Base-by-base conservation (phyloP, 352 stramenopile species). In the Thalassiosira allenii region DNA sequence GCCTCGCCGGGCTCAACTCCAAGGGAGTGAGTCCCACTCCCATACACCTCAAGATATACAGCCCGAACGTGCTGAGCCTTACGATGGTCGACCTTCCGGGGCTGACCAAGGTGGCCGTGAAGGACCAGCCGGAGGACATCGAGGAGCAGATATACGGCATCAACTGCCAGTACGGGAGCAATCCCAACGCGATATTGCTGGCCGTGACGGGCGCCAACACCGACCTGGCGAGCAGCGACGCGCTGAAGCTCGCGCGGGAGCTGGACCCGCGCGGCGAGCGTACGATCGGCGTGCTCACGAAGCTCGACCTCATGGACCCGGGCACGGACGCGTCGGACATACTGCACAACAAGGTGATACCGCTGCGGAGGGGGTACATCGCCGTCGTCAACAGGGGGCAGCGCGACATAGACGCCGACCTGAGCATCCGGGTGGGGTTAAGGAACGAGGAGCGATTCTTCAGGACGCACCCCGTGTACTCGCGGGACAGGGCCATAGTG, bases 271-370 rank as follows among this genome's bases (percentile, higher is more conserved):
- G 93, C 53, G 98, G 98, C 25, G 91, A 97, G 75, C 91, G 98
- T 37, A 99, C 98, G 3, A 98, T 99, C 75, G 98, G 98, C 43
- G 98, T 99, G 44, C 90, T 99, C 29, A 99, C 98, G 1, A 99
- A 99, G 87, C 87, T 99, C 22, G 98, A 99, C 86, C 93, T 99
- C 43, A 99, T 99, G 97, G 98, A 99, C 91, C 95, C 98, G 64
- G 98, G 98, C 56, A 99, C 98, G 6, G 98, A 99, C 89, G 97
- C 96, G 4, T 88, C 95, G 61, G 96, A 99, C 53, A 98, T 99
- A 89, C 91, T 99, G 23, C 90, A 98, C 40, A 98, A 98, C 78
- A 94, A 95, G 73, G 93, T 99, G 8, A 99, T 99, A 76, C 96
- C 97, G 27, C 92, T 99, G 23, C 97, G 98, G 62, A 92, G 95